Percentiles rank a stretch among this genome's conserved stretches.
Evolutionary conservation across 2,329 filamentous ascomycete species (phyloP).

Genomic region (Hysterium pulicare): DNA sequence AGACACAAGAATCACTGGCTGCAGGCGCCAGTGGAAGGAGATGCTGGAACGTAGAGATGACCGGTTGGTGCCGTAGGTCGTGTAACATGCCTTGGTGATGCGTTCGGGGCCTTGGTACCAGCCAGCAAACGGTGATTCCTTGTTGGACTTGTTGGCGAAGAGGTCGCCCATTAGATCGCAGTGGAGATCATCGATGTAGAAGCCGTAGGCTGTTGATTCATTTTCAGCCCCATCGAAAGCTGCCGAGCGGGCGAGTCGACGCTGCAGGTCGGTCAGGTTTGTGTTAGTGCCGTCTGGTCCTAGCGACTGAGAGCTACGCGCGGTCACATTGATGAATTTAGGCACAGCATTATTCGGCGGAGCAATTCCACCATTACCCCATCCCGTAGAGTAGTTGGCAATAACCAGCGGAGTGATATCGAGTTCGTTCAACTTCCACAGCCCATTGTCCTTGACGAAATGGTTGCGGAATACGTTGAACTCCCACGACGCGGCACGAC

Average conservation of each 20-base stretch:
- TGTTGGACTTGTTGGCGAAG: conserved; percentile 20
- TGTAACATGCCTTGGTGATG: conserved; percentile 15
- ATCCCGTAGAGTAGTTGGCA: conserved; percentile 23
- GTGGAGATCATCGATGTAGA: conserved; percentile 19
- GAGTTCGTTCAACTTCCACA: conserved; percentile 17
- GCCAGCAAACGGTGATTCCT: conserved; percentile 22
- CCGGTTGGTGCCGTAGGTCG: conserved; percentile 20
- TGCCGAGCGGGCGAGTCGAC: conserved; percentile 16
- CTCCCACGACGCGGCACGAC: conserved; percentile 18
- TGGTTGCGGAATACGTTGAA: conserved; percentile 23
- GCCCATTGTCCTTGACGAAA: conserved; percentile 16
- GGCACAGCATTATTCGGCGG: conserved; percentile 12
- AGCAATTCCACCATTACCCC: conserved; percentile 15
- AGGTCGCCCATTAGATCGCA: conserved; percentile 17
- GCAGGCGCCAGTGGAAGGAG: conserved; percentile 26
- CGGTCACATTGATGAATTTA: conserved; percentile 11
- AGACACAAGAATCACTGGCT: conserved; percentile 23
- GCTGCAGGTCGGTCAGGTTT: conserved; percentile 13
- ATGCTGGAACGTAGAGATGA: conserved; percentile 15
- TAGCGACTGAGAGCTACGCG: neutral
- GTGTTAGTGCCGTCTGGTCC: neutral
- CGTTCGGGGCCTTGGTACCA: conserved; percentile 21
- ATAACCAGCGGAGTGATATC: conserved; percentile 18
- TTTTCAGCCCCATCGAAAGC: conserved; percentile 23
- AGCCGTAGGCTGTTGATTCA: conserved; percentile 20